Percentiles rank a stretch among this genome's conserved stretches.
phyloP scores from a whole-genome alignment of 2,329 filamentous ascomycete species.

The Penicillium olsonii region DNA sequence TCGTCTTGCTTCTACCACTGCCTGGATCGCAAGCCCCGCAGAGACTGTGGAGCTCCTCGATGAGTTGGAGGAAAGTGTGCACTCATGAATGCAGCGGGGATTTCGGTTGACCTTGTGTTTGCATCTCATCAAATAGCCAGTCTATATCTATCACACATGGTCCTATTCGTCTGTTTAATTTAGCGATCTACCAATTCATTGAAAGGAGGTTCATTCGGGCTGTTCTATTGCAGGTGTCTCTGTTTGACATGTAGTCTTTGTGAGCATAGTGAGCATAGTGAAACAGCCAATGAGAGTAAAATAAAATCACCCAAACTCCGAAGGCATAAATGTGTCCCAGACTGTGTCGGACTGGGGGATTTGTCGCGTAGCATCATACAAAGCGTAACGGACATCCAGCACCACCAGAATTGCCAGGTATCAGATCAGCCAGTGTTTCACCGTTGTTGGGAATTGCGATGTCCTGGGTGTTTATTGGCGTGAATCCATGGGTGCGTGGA shows the following conservation, averaged over 20 bases:
- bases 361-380: conserved; percentile 23
- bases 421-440: background rate
- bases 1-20: conserved; percentile 85
- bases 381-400: conserved; percentile 18
- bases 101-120: background rate
- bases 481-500: conserved; percentile 4
- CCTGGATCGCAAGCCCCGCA: conserved; percentile 90
- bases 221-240: conserved; percentile 9
- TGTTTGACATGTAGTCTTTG: background rate
- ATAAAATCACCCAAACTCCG: conserved; percentile 8
- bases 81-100: background rate
- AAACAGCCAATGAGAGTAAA: background rate
- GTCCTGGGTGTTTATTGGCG: conserved; percentile 3
- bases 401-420: background rate
- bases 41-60: conserved; percentile 91
- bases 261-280: background rate
- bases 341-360: conserved; percentile 5
- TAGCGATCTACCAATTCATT: background rate
- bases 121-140: background rate
- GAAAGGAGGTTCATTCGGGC: background rate
- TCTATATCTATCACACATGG: too few relatives aligned
- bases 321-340: conserved; percentile 11
- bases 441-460: background rate
- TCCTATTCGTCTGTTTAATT: background rate
- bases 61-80: conserved; percentile 55